These are phyloP conservation scores for Hypoxylon cercidicola DNA, from an alignment of 495 filamentous ascomycete species.

Conservation along the genomic window DNA sequence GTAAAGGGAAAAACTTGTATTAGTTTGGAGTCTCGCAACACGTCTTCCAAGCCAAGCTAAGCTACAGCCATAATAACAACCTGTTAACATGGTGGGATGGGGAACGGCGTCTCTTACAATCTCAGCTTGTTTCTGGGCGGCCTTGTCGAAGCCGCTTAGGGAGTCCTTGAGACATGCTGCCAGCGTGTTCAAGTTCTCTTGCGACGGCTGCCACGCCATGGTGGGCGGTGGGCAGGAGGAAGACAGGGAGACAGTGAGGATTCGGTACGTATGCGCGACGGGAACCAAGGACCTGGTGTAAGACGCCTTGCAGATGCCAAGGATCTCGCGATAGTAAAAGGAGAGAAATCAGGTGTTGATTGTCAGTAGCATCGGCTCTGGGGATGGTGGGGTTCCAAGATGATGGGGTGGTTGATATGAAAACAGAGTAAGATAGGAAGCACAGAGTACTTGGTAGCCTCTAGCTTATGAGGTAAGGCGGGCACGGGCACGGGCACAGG, in stretches of 20 bases:
- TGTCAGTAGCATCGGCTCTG: constrained; percentile 31
- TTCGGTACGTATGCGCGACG: constrained; percentile 17
- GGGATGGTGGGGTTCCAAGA: constrained; percentile 34
- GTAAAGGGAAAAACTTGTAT: constrained; percentile 29
- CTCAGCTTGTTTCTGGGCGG: constrained; percentile 85
- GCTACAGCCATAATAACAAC: neutral
- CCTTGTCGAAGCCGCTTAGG: constrained; percentile 80
- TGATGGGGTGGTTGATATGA: constrained; percentile 27
- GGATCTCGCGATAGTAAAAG: constrained; percentile 8
- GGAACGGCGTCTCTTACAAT: constrained; percentile 56
- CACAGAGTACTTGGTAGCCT: constrained; percentile 1
- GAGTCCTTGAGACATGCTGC: constrained; percentile 91
- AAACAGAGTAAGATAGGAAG: constrained; percentile 17
- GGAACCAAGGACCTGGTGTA: constrained; percentile 1
- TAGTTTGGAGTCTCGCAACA: constrained; percentile 34
- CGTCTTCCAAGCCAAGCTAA: constrained; percentile 12
- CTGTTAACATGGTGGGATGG: constrained; percentile 3
- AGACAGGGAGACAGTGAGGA: constrained; percentile 4
- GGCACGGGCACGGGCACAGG: neutral
- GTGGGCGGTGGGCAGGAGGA: constrained; percentile 34
- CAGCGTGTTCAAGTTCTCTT: constrained; percentile 86
- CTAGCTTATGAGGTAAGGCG: neutral
- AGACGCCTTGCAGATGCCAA: constrained; percentile 6
- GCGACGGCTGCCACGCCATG: constrained; percentile 95
- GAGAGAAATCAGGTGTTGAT: constrained; percentile 28